Base-by-base conservation (phyloP, 2,329 filamentous ascomycete species). In the Coniochaeta prunicola region DNA sequence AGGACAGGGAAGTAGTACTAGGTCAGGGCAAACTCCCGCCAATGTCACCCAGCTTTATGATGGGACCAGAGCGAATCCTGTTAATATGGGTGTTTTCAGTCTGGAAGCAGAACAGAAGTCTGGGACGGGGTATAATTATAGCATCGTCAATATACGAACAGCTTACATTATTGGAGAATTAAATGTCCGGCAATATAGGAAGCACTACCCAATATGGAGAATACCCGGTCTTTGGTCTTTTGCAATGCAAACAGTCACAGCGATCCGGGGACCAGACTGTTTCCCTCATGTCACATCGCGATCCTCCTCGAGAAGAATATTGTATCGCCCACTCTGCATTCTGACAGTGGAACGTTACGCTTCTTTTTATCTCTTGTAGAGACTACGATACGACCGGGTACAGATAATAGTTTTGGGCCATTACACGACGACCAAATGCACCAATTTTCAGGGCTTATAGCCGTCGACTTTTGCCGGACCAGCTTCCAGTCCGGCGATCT, bases 391-490 rank as follows among this genome's bases (percentile, higher is more conserved):
- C 36, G 15, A 38, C 17, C 15, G 15, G 36, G 17, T n/a, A 10
- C 17, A n/a, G 19, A 9, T 9, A n/a, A 3, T 38, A 17, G 15
- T n/a, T 3, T 38, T 38, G 36, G 3, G 19, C 36, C 19, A 17
- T 38, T 6, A 15, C 36, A 38, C 19, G 15, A 4, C 36, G 6
- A 17, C 36, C 19, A n/a, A 17, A n/a, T 28, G 45, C 45, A n/a
- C n/a, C n/a, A 28, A 13, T 50, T 28, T 3, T 50, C 19, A 28
- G 45, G 9, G 45, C n/a, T 4, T 28, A 55, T 55, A 55, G 53
- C 53, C 53, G 53, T 55, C 53, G 28, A 55, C 26, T 55, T 55
- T 55, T 55, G 53, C 53, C 53, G 53, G 31, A 55, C 45, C 34
- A 28, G 17, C 17, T 38, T 9, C 17, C 36, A 38, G 4, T 38